Conservation (phyloP, 2,329 filamentous ascomycete genomes). For the Geosmithia morbida region DNA sequence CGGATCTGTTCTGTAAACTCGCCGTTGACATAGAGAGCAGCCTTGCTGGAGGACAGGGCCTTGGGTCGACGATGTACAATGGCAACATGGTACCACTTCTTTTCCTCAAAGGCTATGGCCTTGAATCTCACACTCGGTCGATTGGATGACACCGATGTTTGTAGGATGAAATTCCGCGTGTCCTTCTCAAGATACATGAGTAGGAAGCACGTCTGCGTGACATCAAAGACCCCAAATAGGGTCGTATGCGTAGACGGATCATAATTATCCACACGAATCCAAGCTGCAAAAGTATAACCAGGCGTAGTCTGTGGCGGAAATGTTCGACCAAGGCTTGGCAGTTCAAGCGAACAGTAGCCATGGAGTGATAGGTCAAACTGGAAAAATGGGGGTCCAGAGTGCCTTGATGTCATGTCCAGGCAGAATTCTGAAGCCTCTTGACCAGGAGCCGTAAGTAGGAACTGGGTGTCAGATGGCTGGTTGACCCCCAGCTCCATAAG, state of each 20-base stretch:
- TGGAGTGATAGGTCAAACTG: constrained; percentile 86
- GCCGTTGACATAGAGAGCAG: constrained; percentile 80
- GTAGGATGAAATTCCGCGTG: constrained; percentile 84
- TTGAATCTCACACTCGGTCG: constrained; percentile 91
- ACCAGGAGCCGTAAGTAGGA: constrained; percentile 43
- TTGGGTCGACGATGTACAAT: constrained; percentile 72
- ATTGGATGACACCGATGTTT: constrained; percentile 79
- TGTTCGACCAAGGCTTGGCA: constrained; percentile 67
- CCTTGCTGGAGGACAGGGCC: constrained; percentile 62
- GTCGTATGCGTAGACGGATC: constrained; percentile 81
- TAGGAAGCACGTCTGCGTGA: constrained; percentile 83
- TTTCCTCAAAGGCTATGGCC: constrained; percentile 58
- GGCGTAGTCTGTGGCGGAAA: constrained; percentile 68
- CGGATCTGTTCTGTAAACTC: constrained; percentile 89
- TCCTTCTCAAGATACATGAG: constrained; percentile 90
- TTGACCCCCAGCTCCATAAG: constrained; percentile 66
- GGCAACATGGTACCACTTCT: constrained; percentile 85
- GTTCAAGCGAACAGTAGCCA: constrained; percentile 81
- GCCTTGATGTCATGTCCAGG: constrained; percentile 57
- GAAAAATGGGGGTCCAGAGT: constrained; percentile 69
- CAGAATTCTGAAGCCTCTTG: constrained; percentile 50
- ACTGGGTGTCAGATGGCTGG: constrained; percentile 68
- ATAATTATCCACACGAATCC: constrained; percentile 80
- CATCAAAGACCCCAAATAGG: constrained; percentile 88
- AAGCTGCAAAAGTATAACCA: constrained; percentile 86